These are phyloP conservation scores for Fragaria nilgerrensis DNA, from an alignment of 306 rosid species.

Conservation along the genomic window DNA sequence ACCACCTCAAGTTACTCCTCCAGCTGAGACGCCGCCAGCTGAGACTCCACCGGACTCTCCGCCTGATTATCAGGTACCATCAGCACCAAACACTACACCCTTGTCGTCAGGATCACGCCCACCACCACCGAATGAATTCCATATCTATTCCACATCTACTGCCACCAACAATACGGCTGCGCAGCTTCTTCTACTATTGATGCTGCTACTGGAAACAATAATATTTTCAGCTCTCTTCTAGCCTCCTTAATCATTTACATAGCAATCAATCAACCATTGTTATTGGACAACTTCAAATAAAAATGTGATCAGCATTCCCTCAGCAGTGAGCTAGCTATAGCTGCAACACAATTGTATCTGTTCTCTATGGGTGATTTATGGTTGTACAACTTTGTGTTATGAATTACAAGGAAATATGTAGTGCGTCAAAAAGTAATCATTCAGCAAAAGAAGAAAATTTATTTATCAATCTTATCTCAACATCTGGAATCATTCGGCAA, in stretches of 20 bases:
- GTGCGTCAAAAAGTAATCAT: too few species aligned
- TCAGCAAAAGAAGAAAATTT: neutral
- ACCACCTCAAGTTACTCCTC: neutral
- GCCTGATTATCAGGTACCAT: neutral
- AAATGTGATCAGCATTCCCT: neutral
- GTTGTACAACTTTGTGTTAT: neutral
- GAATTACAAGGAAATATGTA: neutral
- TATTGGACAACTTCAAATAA: neutral
- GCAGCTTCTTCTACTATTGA: neutral
- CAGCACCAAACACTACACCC: neutral
- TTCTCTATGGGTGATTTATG: neutral
- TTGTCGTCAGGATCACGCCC: neutral
- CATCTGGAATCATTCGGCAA: neutral
- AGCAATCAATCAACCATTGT: neutral
- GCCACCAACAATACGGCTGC: neutral
- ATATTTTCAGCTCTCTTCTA: constrained; percentile 7
- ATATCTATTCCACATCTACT: neutral
- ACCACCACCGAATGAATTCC: neutral
- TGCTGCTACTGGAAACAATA: neutral
- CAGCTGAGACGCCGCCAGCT: neutral
- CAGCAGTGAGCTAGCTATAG: neutral
- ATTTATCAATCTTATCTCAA: neutral
- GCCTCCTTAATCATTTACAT: neutral
- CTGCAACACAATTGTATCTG: neutral
- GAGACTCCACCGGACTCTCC: neutral